Conservation (phyloP, 192 early-diverging fungal species). For the Coemansia sp. region DNA sequence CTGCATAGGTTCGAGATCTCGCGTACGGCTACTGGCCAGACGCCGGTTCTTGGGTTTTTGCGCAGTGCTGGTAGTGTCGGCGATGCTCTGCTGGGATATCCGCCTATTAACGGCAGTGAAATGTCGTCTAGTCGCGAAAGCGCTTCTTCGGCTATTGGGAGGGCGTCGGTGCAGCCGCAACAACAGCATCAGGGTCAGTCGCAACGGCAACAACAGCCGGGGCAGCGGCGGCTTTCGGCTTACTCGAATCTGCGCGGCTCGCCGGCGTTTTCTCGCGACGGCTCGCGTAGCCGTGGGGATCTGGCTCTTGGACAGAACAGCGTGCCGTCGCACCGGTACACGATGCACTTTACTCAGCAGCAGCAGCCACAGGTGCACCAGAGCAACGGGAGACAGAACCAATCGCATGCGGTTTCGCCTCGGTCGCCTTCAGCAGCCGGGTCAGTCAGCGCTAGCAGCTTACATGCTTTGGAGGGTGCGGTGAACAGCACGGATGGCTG, state of each 20-base stretch:
- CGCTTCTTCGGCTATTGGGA: not conserved
- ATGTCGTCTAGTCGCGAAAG: constrained; percentile 1
- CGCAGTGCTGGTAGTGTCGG: constrained; percentile 22
- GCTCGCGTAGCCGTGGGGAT: not conserved
- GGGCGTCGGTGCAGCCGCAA: not conserved
- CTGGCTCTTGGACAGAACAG: constrained; percentile 10
- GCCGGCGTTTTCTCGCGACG: not conserved
- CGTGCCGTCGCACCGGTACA: constrained; percentile 39
- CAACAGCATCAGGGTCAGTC: not conserved
- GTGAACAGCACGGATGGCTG: not conserved
- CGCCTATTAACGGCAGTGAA: constrained; percentile 6
- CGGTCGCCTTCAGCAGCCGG: constrained; percentile 20
- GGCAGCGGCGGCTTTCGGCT: constrained; percentile 24
- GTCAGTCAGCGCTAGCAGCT: constrained; percentile 16
- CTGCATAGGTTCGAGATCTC: constrained; percentile 41
- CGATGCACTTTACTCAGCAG: constrained; percentile 39
- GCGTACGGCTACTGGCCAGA: constrained; percentile 31
- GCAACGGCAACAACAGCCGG: constrained; percentile 16
- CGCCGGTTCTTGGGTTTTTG: constrained; percentile 31
- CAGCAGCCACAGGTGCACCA: not conserved
- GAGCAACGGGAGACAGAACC: constrained; percentile 2
- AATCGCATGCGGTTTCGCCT: constrained; percentile 5
- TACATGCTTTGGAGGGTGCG: constrained; percentile 8
- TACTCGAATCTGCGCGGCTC: constrained; percentile 9
- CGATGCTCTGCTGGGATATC: constrained; percentile 38